phyloP scores from a whole-genome alignment of 2,329 filamentous ascomycete genomes.

The Fusarium paranaense region DNA sequence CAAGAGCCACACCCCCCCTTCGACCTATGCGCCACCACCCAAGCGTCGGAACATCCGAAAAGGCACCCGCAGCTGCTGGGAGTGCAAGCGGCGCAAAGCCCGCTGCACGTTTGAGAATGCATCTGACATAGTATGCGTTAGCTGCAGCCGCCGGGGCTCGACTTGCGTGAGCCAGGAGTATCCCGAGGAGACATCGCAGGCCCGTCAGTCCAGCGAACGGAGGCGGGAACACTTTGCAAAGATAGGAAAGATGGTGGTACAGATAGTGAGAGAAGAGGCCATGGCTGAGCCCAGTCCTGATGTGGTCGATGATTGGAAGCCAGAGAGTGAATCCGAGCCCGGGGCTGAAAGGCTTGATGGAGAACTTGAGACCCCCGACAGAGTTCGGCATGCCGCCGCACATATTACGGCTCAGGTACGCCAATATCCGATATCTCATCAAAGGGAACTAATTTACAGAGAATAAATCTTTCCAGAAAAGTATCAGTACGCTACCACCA shows the following conservation, averaged over 20 bases:
- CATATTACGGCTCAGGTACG: background rate
- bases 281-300: background rate
- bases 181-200: conserved; percentile 6
- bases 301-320: conserved; percentile 46
- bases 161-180: conserved; percentile 17
- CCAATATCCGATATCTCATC: background rate
- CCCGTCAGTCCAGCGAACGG: background rate
- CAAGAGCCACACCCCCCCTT: background rate
- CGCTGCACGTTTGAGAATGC: conserved; percentile 13
- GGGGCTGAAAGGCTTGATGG: background rate
- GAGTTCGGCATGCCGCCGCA: background rate
- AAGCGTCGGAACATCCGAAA: conserved; percentile 26
- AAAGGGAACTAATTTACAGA: background rate
- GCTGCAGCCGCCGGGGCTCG: conserved; percentile 9
- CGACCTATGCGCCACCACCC: background rate
- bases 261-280: conserved; percentile 15
- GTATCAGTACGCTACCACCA: background rate
- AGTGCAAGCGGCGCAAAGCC: conserved; percentile 22
- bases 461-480: background rate
- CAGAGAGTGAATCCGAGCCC: background rate
- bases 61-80: conserved; percentile 27
- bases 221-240: background rate
- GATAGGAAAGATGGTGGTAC: conserved; percentile 10
- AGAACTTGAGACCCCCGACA: background rate
- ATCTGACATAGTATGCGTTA: conserved; percentile 2